Base-by-base conservation (phyloP, 2,329 filamentous ascomycete species). In the Colletotrichum magnum region DNA sequence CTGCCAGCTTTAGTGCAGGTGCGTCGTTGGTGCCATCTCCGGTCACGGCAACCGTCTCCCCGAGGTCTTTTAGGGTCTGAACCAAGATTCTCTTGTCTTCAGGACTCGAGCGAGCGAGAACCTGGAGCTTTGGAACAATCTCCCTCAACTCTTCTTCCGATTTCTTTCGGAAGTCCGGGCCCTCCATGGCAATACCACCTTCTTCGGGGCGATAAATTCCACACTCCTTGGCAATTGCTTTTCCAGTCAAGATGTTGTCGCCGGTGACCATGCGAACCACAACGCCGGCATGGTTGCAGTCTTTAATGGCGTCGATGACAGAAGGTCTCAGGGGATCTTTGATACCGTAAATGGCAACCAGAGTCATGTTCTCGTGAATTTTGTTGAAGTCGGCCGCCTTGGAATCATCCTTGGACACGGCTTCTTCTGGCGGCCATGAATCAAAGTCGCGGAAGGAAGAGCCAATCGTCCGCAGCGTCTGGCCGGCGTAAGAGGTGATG, bases 21-120 rank as follows among this genome's bases (percentile, higher is more conserved):
- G 89, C 89, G 74, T 92, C 90, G 63, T 92, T 91, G 50, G 89
- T 91, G 50, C 89, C 90, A 72, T 91, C 89, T 71, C 89, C 89
- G 47, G 89, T 92, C 1, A 91, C 89, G 45, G 89, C 89, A 32
- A 92, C 90, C 5, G 88, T 90, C 76, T 91, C 88, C 24, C 90
- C 90, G 69, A 92, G 85, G 57, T 88, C 86, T 74, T 90, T 90
- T 1, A 93, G 82, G 48, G 87, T 84, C 73, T 87, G 88, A 39
- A 93, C 90, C 41, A 93, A 83, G 45, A 88, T 86, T 15, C 89
- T 83, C 79, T 93, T 93, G 72, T 93, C 91, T 71, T 93, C 89
- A 0, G 91, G 91, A 51, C 89, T 92, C 0, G 90, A 92, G 58
- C 90, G 86, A 32, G 91, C 91, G 52, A 93, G 84, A 18, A 93